Evolutionary conservation across 2,329 filamentous ascomycete species (phyloP), one percentile per base, ranked within the genome.

Genomic region (Pseudopithomyces maydicus): DNA sequence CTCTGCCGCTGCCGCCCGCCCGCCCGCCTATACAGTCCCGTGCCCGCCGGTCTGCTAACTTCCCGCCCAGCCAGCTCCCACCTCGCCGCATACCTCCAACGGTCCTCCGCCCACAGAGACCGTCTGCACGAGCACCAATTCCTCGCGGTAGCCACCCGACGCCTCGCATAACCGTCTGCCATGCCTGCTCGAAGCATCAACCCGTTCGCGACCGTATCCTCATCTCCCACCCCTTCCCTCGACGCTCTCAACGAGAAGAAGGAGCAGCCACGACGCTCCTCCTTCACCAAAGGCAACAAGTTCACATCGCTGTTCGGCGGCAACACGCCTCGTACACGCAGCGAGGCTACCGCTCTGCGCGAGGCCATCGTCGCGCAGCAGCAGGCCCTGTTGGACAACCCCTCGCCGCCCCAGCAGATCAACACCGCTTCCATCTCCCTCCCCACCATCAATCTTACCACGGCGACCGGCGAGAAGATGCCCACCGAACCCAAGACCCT

Each of bases 391-490:
- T 86, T 90, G 73, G 86, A 90, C 64, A 84, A 79, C 23, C 81
- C 85, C 50, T 84, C 87, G 39, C 83, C 87, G 33, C 82, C 85
- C 56, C 84, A 86, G 62, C 84, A 87, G 59, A 89, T 92, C 70
- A 88, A 87, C 62, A 85, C 87, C 56, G 84, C 92, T 41, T 88
- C 90, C 56, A 80, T 93, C 62, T 90, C 91, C 46, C 81, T 97
- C 68, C 94, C 94, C 38, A 94, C 90, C 52, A 97, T 98, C 71
- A 97, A 92, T 41, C 84, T 98, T 55, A 97, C 94, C 12, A 92
- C 92, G 41, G 91, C 91, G 48, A 90, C 88, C 29, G 89, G 87
- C 61, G 90, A 91, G 67, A 95, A 82, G 78, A 85, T 87, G 74
- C 88, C 85, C 68, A 85, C 86, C 75, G 90, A 96, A 67, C 85